A percentile compares a stretch with the other conserved stretches of the same genome.
These are phyloP conservation scores for Achaetomium macrosporum DNA, from an alignment of 2,329 filamentous ascomycete genomes.

Conservation along the genomic window DNA sequence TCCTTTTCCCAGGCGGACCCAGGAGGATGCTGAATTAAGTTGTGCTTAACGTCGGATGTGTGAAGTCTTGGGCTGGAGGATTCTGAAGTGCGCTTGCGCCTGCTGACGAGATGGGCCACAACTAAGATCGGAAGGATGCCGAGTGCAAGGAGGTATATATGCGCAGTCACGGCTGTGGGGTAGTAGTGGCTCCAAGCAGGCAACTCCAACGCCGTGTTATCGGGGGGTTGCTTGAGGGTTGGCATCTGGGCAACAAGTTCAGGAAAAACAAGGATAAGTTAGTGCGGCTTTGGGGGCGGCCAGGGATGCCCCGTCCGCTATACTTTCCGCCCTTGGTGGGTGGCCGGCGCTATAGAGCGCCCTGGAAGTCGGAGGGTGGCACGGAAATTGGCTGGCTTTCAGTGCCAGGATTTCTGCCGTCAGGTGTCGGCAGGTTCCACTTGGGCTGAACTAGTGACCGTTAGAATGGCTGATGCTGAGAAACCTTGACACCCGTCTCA, in stretches of 20 bases:
- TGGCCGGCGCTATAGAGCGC: slow-evolving; percentile 21
- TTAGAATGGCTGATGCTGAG: slow-evolving; percentile 6
- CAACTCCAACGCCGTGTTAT: slow-evolving; percentile 28
- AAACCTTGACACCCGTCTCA: neutral
- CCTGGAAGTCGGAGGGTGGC: slow-evolving; percentile 15
- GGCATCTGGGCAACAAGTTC: slow-evolving; percentile 34
- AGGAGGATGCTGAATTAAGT: neutral
- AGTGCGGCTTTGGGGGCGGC: slow-evolving; percentile 15
- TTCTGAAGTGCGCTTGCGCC: neutral
- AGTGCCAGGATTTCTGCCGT: neutral
- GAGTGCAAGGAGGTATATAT: slow-evolving; percentile 28
- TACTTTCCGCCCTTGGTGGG: slow-evolving; percentile 16
- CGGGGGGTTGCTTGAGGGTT: slow-evolving; percentile 31
- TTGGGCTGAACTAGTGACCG: slow-evolving; percentile 1
- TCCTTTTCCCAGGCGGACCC: neutral
- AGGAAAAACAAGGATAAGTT: slow-evolving; percentile 20
- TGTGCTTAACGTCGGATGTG: slow-evolving; percentile 5
- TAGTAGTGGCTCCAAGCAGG: slow-evolving; percentile 24
- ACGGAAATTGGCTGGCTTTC: slow-evolving; percentile 15
- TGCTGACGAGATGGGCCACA: slow-evolving; percentile 23
- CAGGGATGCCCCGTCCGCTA: slow-evolving; percentile 13
- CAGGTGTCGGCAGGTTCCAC: slow-evolving; percentile 3
- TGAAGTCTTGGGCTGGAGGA: neutral
- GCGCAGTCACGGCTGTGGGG: slow-evolving; percentile 16
- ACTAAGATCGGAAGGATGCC: slow-evolving; percentile 33